phyloP scores from a whole-genome alignment of 2,329 filamentous ascomycete species.

The Sporothrix schenckii region DNA sequence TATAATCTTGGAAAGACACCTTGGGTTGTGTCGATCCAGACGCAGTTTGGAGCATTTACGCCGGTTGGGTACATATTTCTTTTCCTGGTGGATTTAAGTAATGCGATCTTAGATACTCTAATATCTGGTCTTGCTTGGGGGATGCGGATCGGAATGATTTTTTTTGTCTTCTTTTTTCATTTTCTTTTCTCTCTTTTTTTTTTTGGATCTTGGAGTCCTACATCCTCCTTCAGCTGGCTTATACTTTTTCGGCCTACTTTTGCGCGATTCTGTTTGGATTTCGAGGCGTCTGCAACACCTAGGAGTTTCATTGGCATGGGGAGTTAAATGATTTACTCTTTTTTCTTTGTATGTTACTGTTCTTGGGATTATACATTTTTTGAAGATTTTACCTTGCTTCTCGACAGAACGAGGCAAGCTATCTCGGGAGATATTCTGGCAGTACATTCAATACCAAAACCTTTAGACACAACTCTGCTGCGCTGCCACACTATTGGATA shows the following conservation, averaged over 20 bases:
- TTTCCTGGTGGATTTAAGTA: constrained; percentile 27
- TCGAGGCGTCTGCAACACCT: constrained; percentile 20
- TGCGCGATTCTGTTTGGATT: constrained; percentile 11
- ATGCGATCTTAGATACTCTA: constrained; percentile 30
- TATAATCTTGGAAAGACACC: not conserved
- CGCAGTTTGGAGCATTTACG: constrained; percentile 25
- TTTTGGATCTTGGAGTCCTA: not conserved
- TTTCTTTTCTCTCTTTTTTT: not conserved
- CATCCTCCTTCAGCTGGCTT: not conserved
- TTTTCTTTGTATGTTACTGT: constrained; percentile 20
- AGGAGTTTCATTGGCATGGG: constrained; percentile 21
- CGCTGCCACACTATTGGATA: not conserved
- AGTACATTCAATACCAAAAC: constrained; percentile 22
- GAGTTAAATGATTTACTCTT: constrained; percentile 13
- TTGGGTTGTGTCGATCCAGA: not conserved
- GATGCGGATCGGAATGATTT: constrained; percentile 23
- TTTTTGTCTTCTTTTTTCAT: constrained; percentile 10
- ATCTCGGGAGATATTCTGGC: constrained; percentile 11
- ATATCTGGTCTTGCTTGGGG: constrained; percentile 25
- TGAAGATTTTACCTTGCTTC: not conserved
- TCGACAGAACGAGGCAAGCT: not conserved
- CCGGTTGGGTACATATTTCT: constrained; percentile 23
- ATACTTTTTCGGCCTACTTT: not conserved
- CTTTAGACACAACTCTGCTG: not conserved
- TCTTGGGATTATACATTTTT: not conserved